phyloP scores from a whole-genome alignment of 1,284 basidiomycete species.

The Pseudozyma thailandica region DNA sequence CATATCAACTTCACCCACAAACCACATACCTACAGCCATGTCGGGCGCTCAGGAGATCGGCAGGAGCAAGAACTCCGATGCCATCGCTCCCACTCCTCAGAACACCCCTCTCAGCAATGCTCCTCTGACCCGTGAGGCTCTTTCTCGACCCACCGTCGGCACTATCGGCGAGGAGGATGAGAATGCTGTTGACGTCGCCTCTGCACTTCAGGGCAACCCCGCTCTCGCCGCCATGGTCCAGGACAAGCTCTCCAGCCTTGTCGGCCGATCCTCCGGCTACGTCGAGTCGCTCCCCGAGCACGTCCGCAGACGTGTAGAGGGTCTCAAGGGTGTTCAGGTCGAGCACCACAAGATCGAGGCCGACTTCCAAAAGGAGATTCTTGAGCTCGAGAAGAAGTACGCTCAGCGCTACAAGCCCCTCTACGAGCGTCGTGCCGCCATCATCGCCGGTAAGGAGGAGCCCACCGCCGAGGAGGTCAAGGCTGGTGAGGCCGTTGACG shows the following conservation, averaged over 20 bases:
- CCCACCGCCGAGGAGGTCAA: conserved; percentile 85
- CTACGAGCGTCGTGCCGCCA: conserved; percentile 85
- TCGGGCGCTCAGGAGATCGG: conserved; percentile 53
- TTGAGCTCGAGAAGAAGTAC: conserved; percentile 98
- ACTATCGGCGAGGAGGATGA: conserved; percentile 67
- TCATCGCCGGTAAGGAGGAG: conserved; percentile 81
- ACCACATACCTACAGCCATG: conserved; percentile 29
- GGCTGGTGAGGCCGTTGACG: conserved; percentile 76
- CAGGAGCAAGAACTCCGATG: conserved; percentile 59
- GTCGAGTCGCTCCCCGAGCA: conserved; percentile 84
- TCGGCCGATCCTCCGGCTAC: conserved; percentile 85
- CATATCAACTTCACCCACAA: conserved; percentile 1
- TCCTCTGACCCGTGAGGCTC: conserved; percentile 75
- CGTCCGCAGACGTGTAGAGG: conserved; percentile 87
- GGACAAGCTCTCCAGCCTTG: conserved; percentile 74
- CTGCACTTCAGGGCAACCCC: conserved; percentile 62
- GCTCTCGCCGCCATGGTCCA: conserved; percentile 69
- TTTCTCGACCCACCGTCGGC: conserved; percentile 73
- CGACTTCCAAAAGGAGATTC: conserved; percentile 94
- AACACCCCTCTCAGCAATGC: conserved; percentile 81
- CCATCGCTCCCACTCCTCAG: conserved; percentile 79
- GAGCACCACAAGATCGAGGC: conserved; percentile 93
- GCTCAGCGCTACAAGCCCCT: conserved; percentile 84
- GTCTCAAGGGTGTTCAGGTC: conserved; percentile 91
- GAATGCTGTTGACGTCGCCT: conserved; percentile 49